These are phyloP conservation scores for Luffa aegyptiaca DNA, from an alignment of 306 rosid species.

Conservation along the genomic window DNA sequence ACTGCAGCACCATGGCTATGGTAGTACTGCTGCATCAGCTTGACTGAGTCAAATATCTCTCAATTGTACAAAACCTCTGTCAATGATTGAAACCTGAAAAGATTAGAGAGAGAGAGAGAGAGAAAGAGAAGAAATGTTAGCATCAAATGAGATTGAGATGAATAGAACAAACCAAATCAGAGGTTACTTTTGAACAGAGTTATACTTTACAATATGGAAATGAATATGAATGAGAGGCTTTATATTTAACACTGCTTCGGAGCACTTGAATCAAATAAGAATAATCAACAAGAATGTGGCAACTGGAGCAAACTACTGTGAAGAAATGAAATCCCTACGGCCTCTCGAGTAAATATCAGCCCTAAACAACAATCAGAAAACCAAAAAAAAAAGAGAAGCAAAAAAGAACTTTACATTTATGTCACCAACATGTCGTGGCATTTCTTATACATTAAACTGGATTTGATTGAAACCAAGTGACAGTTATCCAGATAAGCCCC, in stretches of 20 bases:
- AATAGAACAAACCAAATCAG: neutral
- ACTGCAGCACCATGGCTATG: neutral
- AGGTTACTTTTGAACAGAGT: neutral
- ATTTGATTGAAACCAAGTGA: conserved; percentile 37
- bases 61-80: neutral
- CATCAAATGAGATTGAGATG: neutral
- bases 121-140: neutral
- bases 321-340: conserved; percentile 26
- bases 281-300: conserved; percentile 36
- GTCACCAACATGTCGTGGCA: conserved; percentile 45
- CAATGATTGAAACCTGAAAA: conserved; percentile 7
- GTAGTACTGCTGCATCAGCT: neutral
- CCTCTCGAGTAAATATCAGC: conserved; percentile 18
- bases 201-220: conserved; percentile 19
- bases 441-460: conserved; percentile 48
- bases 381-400: neutral
- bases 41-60: conserved; percentile 9
- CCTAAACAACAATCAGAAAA: conserved; percentile 16
- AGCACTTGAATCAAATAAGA: conserved; percentile 32
- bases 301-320: conserved; percentile 22
- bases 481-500: conserved; percentile 35
- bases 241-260: conserved; percentile 30
- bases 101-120: neutral
- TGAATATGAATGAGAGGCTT: conserved; percentile 35
- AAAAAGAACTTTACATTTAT: conserved; percentile 56